A percentile compares a stretch with the other conserved stretches of the same genome.
Conservation (phyloP, 176 grass and related monocot genomes). For the Hsuehochloa calcarea region DNA sequence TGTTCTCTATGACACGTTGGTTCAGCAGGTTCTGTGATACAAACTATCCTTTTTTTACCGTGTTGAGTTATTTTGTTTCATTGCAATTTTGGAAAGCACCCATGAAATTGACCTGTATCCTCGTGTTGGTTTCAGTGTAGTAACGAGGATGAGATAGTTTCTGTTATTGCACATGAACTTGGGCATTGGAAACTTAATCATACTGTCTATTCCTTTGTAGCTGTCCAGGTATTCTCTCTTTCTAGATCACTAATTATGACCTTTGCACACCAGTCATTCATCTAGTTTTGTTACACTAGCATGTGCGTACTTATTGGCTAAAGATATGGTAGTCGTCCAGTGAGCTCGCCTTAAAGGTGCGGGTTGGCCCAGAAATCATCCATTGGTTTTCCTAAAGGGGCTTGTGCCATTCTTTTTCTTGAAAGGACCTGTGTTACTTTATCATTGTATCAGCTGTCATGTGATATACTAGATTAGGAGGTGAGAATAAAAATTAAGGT, state of each 20-base stretch:
- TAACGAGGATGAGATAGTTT: constrained; percentile 92
- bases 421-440: not conserved
- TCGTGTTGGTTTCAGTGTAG: constrained; percentile 63
- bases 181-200: constrained; percentile 99
- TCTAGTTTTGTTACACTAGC: constrained; percentile 5
- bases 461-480: not conserved
- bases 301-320: constrained; percentile 27
- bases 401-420: not conserved
- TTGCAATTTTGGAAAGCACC: not conserved
- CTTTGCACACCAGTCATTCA: not conserved
- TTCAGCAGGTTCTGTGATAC: constrained; percentile 75
- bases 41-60: not conserved
- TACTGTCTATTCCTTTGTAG: constrained; percentile 86
- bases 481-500: not conserved
- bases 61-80: not conserved
- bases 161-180: constrained; percentile 98
- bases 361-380: not conserved
- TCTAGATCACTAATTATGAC: constrained; percentile 17
- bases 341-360: constrained; percentile 18
- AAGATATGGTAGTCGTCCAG: not conserved
- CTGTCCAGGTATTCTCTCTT: constrained; percentile 73
- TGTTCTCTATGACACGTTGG: constrained; percentile 97
- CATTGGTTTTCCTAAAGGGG: not conserved
- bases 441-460: constrained; percentile 9
- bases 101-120: not conserved